Evolutionary conservation across 2,329 filamentous ascomycete species (phyloP).

Genomic region (Fusarium sp.): DNA sequence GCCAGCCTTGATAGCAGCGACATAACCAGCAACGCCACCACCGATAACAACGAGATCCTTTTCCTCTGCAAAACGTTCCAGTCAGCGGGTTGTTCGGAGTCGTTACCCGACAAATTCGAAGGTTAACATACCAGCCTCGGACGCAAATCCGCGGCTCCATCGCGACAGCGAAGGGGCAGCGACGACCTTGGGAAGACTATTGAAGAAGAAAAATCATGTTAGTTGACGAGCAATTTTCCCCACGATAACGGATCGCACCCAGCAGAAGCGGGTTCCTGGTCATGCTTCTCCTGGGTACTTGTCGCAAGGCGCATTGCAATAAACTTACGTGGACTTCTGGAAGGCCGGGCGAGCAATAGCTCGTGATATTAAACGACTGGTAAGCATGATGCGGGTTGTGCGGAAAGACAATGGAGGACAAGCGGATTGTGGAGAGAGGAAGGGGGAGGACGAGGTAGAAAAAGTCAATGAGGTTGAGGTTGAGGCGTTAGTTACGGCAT

Average conservation of each 20-base stretch:
- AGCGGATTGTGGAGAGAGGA: slow-evolving; percentile 38
- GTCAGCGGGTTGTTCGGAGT: slow-evolving; percentile 38
- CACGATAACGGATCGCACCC: slow-evolving; percentile 10
- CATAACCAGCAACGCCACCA: slow-evolving; percentile 97
- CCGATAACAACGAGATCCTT: slow-evolving; percentile 98
- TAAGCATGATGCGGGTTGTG: slow-evolving; percentile 63
- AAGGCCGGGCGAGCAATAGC: slow-evolving; percentile 68
- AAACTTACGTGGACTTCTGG: slow-evolving; percentile 65
- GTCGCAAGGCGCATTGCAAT: slow-evolving; percentile 21
- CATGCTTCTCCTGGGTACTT: slow-evolving; percentile 19
- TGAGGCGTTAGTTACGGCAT: slow-evolving; percentile 43
- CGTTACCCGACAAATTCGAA: slow-evolving; percentile 23
- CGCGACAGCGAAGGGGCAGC: slow-evolving; percentile 60
- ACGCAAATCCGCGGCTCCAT: slow-evolving; percentile 71
- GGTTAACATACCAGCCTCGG: slow-evolving; percentile 64
- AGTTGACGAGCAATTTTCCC: slow-evolving; percentile 44
- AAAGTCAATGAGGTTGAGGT: slow-evolving; percentile 44
- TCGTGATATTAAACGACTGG: slow-evolving; percentile 71
- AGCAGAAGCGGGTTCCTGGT: slow-evolving; percentile 32
- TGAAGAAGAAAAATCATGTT: slow-evolving; percentile 26
- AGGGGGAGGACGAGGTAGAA: slow-evolving; percentile 38
- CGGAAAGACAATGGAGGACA: slow-evolving; percentile 46
- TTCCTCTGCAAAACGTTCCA: slow-evolving; percentile 71
- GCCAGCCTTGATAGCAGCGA: slow-evolving; percentile 98
- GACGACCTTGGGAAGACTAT: slow-evolving; percentile 64